Base-by-base conservation (phyloP, 768 basidiomycete species). In the Brasilioporus rufonigricans region DNA sequence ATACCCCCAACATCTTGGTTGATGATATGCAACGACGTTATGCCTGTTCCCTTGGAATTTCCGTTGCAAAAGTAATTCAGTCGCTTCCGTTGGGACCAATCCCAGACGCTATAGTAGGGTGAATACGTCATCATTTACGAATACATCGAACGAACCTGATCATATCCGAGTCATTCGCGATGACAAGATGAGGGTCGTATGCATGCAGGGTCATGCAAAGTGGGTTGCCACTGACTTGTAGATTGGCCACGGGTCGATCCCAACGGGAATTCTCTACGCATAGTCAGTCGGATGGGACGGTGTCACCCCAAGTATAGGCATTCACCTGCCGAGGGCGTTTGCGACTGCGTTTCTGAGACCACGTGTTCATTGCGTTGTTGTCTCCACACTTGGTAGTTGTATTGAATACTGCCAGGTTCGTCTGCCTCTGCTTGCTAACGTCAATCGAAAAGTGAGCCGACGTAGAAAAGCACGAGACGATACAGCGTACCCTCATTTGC, bases 361-460 rank as follows among this genome's bases (percentile, higher is more conserved):
- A 94, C 81, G 53, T 84, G 78, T 61, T 98, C 94, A 64, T 97
- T 97, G 48, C 94, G 85, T 59, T 87, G 81, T 62, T 95, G 89
- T 58, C 95, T 79, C 95, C 95, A 98, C 0, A 94, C 83, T 65
- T 97, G 95, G 65, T 96, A 89, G 65, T 97, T 98, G 65, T 95
- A 98, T 60, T 89, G 85, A 31, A 89, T 75, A 60, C 92, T 95
- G 2, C 97, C 97, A 23, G 96, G 94, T 68, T 99, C 97, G 66
- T 98, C 95, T 2, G 86, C 86, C 67, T 98, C 96, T 8, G 91
- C 84, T 84, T 93, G 89, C 95, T 95, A 63, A 3, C 48, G 31
- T 58, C 24, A 46, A 31, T 54, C 47, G 58, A 40, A 32, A 46
- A n/a, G 61, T 55, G 55, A 66, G 55, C 49, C 41, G 14, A 13